Percentiles rank a stretch among this genome's conserved stretches.
phyloP scores from a whole-genome alignment of 2,329 filamentous ascomycete species.

The Arthrocladium fulminans region DNA sequence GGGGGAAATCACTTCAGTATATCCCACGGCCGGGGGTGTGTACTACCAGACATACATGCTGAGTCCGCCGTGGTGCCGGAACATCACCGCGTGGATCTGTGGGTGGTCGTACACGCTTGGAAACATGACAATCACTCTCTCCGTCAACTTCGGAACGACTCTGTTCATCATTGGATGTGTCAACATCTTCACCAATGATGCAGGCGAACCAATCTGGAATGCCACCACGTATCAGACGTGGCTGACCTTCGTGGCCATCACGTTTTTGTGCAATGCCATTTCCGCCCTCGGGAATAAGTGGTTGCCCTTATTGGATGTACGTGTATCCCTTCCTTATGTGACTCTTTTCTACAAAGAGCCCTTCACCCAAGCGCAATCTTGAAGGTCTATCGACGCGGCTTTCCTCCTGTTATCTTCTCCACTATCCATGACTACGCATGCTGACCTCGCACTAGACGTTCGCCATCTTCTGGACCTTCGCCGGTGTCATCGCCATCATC shows the following conservation, averaged over 20 bases:
- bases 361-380: too few relatives aligned
- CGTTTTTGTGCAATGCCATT: constrained; percentile 42
- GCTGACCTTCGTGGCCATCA: constrained; percentile 43
- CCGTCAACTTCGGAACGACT: constrained; percentile 67
- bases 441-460: constrained; percentile 45
- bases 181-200: constrained; percentile 44
- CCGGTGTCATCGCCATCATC: constrained; percentile 57
- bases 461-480: constrained; percentile 67
- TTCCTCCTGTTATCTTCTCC: neutral
- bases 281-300: constrained; percentile 46
- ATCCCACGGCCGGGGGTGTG: constrained; percentile 67
- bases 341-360: neutral
- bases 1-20: constrained; percentile 66
- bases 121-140: constrained; percentile 73
- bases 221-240: constrained; percentile 39
- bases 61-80: constrained; percentile 51
- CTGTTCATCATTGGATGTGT: constrained; percentile 47
- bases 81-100: constrained; percentile 59
- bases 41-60: constrained; percentile 76
- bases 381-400: neutral
- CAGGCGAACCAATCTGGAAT: constrained; percentile 38
- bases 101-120: constrained; percentile 71
- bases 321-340: constrained; percentile 26
- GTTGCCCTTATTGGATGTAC: constrained; percentile 56
- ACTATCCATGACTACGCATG: neutral